Evolutionary conservation across 805 yeast species (phyloP), one percentile per base, ranked within the genome.

Genomic region (Candida michaelii): DNA sequence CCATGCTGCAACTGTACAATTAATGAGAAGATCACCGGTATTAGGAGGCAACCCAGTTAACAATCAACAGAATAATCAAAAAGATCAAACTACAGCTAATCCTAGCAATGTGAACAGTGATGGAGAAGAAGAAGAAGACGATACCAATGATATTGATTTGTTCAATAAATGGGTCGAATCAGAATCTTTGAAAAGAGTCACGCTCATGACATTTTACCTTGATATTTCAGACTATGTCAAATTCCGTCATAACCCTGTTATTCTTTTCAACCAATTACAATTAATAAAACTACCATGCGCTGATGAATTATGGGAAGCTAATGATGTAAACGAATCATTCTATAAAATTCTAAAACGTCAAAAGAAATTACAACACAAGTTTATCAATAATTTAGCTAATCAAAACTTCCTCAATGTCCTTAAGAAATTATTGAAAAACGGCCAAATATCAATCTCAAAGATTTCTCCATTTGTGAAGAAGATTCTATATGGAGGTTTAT

Each of bases 1-100:
- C 57, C 96, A 88, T 59, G 96, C 93, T 4, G 84, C 95, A 0
- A 81, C 90, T 0, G 81, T 87, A 30, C 96, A 88, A 60, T 63
- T 88, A 32, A 63, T 88, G 38, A 66, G 95, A 50, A 70, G 96
- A 51, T 79, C 88, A 0, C 88, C 95, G 1, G 76, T 85, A 1
- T 61, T 88, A 25, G 89, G 89, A 11, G 89, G 89, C 0, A 79
- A 83, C 43, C 86, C 89, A 0, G 62, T 46, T 3, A 58, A 34
- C 6, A 29, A 15, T 25, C 29, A 25, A 25, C n/a, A 7, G 25
- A 10, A 5, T 12, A 9, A 25, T 11, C 29, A 25, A 25, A 25
- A 25, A 63, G 52, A 25, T 25, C 29, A 25, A 12, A 25, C 29
- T 12, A 25, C 29, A 8, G 23, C 40, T 5, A 30, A 16, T 10